Base-by-base conservation (phyloP, 306 rosid genomes). In the Quillaja saponaria region DNA sequence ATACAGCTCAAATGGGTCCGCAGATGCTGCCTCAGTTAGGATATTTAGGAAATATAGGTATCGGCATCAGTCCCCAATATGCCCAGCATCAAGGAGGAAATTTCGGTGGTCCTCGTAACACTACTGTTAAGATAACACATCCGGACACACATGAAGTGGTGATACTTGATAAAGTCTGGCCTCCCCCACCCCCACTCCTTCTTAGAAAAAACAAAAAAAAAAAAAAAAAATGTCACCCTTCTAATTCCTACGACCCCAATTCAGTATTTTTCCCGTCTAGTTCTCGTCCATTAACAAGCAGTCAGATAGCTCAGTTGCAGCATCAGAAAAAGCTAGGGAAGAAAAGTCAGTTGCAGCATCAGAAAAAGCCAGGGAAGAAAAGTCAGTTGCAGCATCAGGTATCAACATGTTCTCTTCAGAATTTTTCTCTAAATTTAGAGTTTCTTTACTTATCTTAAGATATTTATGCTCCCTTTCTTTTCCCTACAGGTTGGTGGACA, bases 71-170 rank as follows among this genome's bases (percentile, higher is more conserved):
- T 28, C 70, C 85, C 3, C 97, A 77, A 51, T 94, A 74, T 76
- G 41, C 91, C 37, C 99, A 76, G 63, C 96, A 81, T 64, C 96
- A 83, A 58, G 99, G 86, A 49, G 91, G 85, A 44, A 87, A 90
- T 49, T 87, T 72, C 85, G 53, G 77, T 0, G 81, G 66, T 49
- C 91, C 65, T 50, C 97, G 97, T 44, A 94, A 82, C 69, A 66
- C 94, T 65, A 7, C 86, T 21, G 96, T 90, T 14, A 94, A 86
- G 81, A 94, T 94, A 58, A 94, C 95, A 66, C 94, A 94, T 82
- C 99, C 99, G 28, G 91, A 94, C 28, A 94, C 99, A 0, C 96
- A 78, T 58, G 90, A 94, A 74, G 97, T 85, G 69, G 67, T 94
- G 71, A 78, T 82, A 67, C 90, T 94, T 71, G 96, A 94, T 65